These are phyloP conservation scores for Herpetospermum pedunculosum DNA, from an alignment of 306 rosid genomes.

Conservation along the genomic window DNA sequence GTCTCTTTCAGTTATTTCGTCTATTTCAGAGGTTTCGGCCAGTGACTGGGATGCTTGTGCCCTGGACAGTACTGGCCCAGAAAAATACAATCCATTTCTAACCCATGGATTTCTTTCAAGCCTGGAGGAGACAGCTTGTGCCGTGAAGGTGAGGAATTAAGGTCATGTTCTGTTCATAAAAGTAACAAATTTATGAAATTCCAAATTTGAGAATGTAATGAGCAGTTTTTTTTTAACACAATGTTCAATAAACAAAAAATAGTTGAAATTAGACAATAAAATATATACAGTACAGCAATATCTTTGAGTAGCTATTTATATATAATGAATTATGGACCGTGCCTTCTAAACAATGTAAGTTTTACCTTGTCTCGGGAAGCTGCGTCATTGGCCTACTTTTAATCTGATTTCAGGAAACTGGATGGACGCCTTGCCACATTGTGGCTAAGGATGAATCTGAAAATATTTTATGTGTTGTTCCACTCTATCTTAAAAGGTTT, in stretches of 20 bases:
- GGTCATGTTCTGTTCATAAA: neutral
- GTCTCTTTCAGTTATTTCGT: slow-evolving; percentile 46
- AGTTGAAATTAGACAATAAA: neutral
- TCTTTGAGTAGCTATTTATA: neutral
- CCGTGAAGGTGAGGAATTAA: slow-evolving; percentile 38
- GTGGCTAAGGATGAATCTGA: slow-evolving; percentile 47
- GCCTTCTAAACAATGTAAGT: neutral
- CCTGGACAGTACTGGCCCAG: slow-evolving; percentile 47
- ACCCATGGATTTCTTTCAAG: slow-evolving; percentile 61
- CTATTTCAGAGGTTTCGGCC: slow-evolving; percentile 61
- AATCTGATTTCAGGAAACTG: slow-evolving; percentile 44
- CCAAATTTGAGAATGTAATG: neutral
- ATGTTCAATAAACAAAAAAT: neutral
- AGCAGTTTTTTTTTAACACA: neutral
- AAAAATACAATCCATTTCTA: slow-evolving; percentile 67
- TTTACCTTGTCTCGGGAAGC: neutral
- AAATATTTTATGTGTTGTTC: slow-evolving; percentile 55
- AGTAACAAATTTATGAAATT: neutral
- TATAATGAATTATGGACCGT: neutral
- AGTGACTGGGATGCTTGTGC: slow-evolving; percentile 81
- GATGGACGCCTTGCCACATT: slow-evolving; percentile 76
- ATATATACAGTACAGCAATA: neutral
- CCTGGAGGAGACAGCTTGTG: slow-evolving; percentile 56
- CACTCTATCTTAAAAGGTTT: slow-evolving; percentile 77
- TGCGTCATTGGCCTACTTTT: neutral